Conservation (phyloP, 345 rosid genomes). For the Capsella bursapastoris region DNA sequence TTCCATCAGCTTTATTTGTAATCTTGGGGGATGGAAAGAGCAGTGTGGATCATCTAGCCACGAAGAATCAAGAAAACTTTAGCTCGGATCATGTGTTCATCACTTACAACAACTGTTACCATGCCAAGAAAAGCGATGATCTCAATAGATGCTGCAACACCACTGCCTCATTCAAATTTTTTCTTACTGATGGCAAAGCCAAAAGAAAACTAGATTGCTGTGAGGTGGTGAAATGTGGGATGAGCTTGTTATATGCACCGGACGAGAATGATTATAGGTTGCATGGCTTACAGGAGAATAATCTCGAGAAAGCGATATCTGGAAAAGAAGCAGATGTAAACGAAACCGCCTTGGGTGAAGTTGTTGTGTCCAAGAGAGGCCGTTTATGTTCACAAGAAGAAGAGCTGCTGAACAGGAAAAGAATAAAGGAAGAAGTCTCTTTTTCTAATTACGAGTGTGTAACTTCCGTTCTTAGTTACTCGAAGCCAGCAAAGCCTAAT, state of each 20-base stretch:
- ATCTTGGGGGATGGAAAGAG: constrained; percentile 42
- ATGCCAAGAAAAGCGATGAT: constrained; percentile 31
- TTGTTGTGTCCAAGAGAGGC: constrained; percentile 26
- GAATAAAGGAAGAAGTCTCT: constrained; percentile 17
- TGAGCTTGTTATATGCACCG: constrained; percentile 38
- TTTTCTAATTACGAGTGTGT: constrained; percentile 12
- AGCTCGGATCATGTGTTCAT: constrained; percentile 42
- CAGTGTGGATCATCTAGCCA: constrained; percentile 25
- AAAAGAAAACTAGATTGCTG: constrained; percentile 33
- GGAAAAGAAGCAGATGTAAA: background rate
- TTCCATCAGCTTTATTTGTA: constrained; percentile 27
- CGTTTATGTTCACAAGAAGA: constrained; percentile 21
- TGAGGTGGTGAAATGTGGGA: constrained; percentile 43
- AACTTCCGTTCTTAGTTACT: constrained; percentile 16
- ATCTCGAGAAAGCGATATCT: background rate
- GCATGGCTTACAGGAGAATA: constrained; percentile 22
- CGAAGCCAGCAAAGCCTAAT: constrained; percentile 29
- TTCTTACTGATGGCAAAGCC: constrained; percentile 28
- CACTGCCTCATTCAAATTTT: constrained; percentile 35
- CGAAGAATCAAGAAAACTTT: constrained; percentile 34
- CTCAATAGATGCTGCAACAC: constrained; percentile 33
- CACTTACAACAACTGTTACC: constrained; percentile 31
- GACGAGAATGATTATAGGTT: constrained; percentile 41
- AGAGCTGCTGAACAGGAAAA: constrained; percentile 32
- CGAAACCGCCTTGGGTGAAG: constrained; percentile 12